Evolutionary conservation across 1,139 yeast genomes (phyloP).

Genomic region (Scheffersomyces segobiensis): DNA sequence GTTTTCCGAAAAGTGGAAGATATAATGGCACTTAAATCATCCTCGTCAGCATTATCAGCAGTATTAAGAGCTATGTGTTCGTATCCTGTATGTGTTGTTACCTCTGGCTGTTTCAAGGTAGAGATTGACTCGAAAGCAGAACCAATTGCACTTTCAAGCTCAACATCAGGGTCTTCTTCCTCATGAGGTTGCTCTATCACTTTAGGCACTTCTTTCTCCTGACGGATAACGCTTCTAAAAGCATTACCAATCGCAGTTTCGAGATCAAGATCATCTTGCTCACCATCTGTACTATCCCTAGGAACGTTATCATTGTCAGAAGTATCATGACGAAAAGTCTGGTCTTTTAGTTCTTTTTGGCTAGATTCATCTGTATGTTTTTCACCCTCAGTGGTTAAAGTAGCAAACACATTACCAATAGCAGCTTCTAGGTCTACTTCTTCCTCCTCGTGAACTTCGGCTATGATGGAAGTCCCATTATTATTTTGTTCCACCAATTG

Average conservation of each 20-base stretch:
- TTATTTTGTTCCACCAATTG: neutral
- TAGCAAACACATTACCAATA: slow-evolving; percentile 29
- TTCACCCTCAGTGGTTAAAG: neutral
- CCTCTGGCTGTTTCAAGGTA: neutral
- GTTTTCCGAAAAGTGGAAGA: slow-evolving; percentile 17
- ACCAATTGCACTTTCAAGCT: slow-evolving; percentile 20
- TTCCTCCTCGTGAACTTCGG: slow-evolving; percentile 7
- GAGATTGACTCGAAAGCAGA: slow-evolving; percentile 15
- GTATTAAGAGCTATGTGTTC: slow-evolving; percentile 3
- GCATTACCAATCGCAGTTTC: slow-evolving; percentile 28
- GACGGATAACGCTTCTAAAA: slow-evolving; percentile 8
- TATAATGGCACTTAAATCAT: slow-evolving; percentile 16
- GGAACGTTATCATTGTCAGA: slow-evolving; percentile 1
- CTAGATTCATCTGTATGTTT: neutral
- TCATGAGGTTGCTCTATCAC: neutral
- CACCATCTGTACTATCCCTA: slow-evolving; percentile 4
- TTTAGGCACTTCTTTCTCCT: neutral
- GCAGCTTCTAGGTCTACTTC: slow-evolving; percentile 27
- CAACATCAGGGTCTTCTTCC: slow-evolving; percentile 6
- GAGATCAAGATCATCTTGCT: slow-evolving; percentile 22
- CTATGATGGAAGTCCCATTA: neutral
- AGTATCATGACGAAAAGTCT: neutral
- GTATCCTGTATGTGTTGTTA: neutral
- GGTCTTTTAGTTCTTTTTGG: neutral
- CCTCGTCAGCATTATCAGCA: slow-evolving; percentile 13